Percentiles rank a stretch among this genome's conserved stretches.
Conservation (phyloP, 129 eudicot genomes). For the Chrysanthemum seticuspe region DNA sequence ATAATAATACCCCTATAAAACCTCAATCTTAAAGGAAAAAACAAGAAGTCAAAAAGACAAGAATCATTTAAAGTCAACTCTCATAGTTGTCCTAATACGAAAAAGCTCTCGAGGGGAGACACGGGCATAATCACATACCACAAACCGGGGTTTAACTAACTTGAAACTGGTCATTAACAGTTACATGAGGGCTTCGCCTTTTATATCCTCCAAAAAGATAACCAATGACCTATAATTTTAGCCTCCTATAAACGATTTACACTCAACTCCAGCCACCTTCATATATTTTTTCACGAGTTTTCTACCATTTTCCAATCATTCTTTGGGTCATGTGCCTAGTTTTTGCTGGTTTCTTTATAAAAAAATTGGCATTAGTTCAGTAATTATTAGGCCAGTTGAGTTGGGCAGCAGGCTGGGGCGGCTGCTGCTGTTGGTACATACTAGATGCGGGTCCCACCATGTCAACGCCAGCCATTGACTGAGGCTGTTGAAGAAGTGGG, state of each 20-base stretch:
- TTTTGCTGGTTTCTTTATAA: conserved; percentile 22
- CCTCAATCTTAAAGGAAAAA: conserved; percentile 23
- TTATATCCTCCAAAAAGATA: conserved; percentile 39
- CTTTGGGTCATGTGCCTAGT: conserved; percentile 27
- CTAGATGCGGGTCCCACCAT: conserved; percentile 62
- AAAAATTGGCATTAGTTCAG: conserved; percentile 31
- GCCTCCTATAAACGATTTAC: conserved; percentile 49
- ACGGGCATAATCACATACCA: conserved; percentile 28
- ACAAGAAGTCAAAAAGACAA: conserved; percentile 23
- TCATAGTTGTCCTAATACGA: conserved; percentile 27
- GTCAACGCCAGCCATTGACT: conserved; percentile 63
- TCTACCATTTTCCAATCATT: conserved; percentile 25
- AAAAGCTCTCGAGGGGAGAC: conserved; percentile 24
- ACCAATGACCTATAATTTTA: conserved; percentile 25
- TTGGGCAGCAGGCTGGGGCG: conserved; percentile 56
- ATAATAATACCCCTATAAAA: conserved; percentile 42
- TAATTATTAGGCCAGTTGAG: conserved; percentile 87
- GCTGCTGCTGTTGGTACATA: conserved; percentile 72
- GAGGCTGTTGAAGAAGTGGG: conserved; percentile 92
- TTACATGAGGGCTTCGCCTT: conserved; percentile 35
- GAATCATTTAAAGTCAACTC: conserved; percentile 35
- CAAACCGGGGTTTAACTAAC: conserved; percentile 36
- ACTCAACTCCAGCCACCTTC: conserved; percentile 41
- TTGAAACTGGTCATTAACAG: conserved; percentile 41
- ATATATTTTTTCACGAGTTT: conserved; percentile 22